Conservation (phyloP, 441 rosid genomes). For the Erodium moschatum region DNA sequence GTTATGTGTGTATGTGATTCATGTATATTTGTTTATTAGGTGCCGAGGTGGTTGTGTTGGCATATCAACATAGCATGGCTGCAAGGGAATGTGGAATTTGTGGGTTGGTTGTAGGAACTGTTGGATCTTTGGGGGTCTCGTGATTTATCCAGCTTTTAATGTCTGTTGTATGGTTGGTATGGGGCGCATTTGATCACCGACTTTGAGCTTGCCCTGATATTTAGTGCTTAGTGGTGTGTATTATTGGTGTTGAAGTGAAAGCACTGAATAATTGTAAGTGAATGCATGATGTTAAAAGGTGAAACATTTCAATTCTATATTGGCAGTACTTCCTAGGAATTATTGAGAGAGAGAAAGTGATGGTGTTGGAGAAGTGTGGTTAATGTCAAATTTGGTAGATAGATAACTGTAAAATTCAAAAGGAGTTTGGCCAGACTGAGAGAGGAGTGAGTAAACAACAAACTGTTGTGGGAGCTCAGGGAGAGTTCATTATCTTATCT, state of each 20-base stretch:
- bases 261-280: constrained; percentile 36
- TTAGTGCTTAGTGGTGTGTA: constrained; percentile 16
- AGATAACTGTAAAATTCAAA: constrained; percentile 15
- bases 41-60: neutral
- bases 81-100: constrained; percentile 2
- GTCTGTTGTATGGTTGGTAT: constrained; percentile 16
- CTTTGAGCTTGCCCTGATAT: constrained; percentile 25
- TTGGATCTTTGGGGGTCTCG: neutral
- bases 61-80: neutral
- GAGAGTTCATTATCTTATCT: constrained; percentile 6
- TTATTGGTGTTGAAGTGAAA: constrained; percentile 7
- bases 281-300: constrained; percentile 23
- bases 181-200: constrained; percentile 32
- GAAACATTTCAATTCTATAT: constrained; percentile 16
- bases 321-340: constrained; percentile 21
- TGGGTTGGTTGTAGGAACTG: constrained; percentile 15
- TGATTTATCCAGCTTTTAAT: neutral
- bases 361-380: constrained; percentile 5
- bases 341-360: constrained; percentile 26
- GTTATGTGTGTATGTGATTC: neutral
- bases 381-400: constrained; percentile 8
- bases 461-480: constrained; percentile 19
- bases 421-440: constrained; percentile 17
- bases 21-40: neutral
- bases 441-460: neutral